Base-by-base conservation (phyloP, 495 filamentous ascomycete species). In the Penicillium soppii region DNA sequence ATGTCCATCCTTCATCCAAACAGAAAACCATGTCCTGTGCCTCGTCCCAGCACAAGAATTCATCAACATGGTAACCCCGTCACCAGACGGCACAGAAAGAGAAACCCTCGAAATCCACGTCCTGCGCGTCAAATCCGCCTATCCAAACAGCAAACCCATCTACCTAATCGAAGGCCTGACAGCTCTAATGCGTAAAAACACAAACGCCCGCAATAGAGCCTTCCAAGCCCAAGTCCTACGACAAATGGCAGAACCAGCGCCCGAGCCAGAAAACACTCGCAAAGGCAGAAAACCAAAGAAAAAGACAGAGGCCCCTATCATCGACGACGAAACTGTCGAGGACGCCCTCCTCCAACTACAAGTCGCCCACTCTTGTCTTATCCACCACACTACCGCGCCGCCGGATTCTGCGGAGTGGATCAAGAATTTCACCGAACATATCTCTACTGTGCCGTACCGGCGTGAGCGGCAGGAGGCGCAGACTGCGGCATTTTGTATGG, bases 401-500 rank as follows among this genome's bases (percentile, higher is more conserved):
- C 48, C 82, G 0, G 87, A 92, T 50, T 88, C 88, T 0, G 87
- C 88, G 2, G 78, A 87, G 59, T 91, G 88, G 89, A 82, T 94
- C 23, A 79, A 80, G 32, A 79, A 81, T 30, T 92, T 94, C 64
- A 94, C 90, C 1, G 83, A 91, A 58, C 85, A 94, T 53, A 83
- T 95, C 54, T 85, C 84, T 30, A 88, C 84, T 0, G 83, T 88
- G 23, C 89, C 88, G 0, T 92, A 92, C 59, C 80, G 77, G 10
- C 68, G 60, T 5, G 68, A 80, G 51, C 69, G 69, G 16, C 74
- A 78, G 68, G 59, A 65, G 16, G 61, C 57, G 1, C 70, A 76
- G 27, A 74, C 80, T 26, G 82, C 85, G 6, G 78, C 82, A 3
- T 94, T 94, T 71, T 92, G 90, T 68, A 91, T 92, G 84, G 90